Percentiles rank a stretch among this genome's conserved stretches.
Conservation (phyloP, 2,329 filamentous ascomycete genomes). For the Kalmusia sp. region DNA sequence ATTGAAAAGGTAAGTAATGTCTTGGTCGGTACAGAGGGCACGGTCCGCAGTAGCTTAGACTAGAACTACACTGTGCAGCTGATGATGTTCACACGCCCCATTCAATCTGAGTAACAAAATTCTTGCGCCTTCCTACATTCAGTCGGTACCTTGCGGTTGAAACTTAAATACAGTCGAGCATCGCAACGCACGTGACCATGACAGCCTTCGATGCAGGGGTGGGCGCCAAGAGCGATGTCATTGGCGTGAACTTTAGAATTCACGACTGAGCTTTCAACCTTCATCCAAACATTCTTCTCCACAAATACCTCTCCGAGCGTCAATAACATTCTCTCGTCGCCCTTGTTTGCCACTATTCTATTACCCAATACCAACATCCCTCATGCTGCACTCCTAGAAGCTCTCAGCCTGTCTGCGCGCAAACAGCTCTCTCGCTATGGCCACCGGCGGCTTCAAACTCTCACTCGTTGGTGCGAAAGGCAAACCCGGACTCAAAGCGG, state of each 20-base stretch:
- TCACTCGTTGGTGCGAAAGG: constrained; percentile 38
- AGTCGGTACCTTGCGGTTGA: too few relatives aligned
- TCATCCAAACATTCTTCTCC: neutral
- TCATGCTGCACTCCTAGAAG: neutral
- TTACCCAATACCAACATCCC: neutral
- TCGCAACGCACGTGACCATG: constrained; percentile 11
- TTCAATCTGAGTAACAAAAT: too few relatives aligned
- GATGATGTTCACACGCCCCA: too few relatives aligned
- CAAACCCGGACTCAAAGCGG: constrained; percentile 34
- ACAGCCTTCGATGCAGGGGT: constrained; percentile 11
- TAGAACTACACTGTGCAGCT: too few relatives aligned
- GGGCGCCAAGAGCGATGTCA: constrained; percentile 32
- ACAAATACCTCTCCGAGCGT: neutral
- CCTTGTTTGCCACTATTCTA: too few relatives aligned
- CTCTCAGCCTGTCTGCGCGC: constrained; percentile 3
- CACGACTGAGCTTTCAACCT: constrained; percentile 7
- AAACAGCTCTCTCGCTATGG: constrained; percentile 34
- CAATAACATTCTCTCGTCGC: too few relatives aligned
- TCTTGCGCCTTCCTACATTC: too few relatives aligned
- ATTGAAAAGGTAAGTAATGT: constrained; percentile 1
- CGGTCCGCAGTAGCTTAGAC: neutral
- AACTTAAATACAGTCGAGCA: too few relatives aligned
- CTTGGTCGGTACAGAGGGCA: neutral
- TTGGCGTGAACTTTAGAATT: constrained; percentile 23
- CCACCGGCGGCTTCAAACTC: constrained; percentile 45